Conservation (phyloP, 129 eudicot genomes). For the Tagetes patula region DNA sequence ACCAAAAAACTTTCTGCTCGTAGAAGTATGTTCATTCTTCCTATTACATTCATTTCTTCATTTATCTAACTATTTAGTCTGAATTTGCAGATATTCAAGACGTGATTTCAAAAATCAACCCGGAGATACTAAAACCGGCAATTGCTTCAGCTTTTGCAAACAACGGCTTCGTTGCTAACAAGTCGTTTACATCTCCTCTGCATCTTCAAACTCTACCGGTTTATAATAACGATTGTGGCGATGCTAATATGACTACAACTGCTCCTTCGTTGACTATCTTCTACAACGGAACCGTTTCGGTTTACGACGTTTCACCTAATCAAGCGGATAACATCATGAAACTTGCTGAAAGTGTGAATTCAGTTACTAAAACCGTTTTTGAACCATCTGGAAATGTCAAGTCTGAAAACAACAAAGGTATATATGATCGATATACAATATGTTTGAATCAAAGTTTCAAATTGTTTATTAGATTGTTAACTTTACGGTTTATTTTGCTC, state of each 20-base stretch:
- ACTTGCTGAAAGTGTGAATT: slow-evolving; percentile 37
- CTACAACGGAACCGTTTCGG: slow-evolving; percentile 61
- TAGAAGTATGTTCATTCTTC: slow-evolving; percentile 31
- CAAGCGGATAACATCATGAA: slow-evolving; percentile 50
- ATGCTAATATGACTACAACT: slow-evolving; percentile 6
- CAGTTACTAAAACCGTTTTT: slow-evolving; percentile 24
- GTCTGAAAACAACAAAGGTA: slow-evolving; percentile 35
- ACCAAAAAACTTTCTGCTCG: slow-evolving; percentile 44
- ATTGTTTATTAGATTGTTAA: background rate
- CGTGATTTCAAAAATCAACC: slow-evolving; percentile 63
- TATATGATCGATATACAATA: background rate
- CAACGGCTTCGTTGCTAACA: slow-evolving; percentile 20
- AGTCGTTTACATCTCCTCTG: slow-evolving; percentile 21
- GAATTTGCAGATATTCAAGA: slow-evolving; percentile 48
- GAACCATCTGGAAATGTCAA: slow-evolving; percentile 10
- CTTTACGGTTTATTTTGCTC: background rate
- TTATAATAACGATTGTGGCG: slow-evolving; percentile 24
- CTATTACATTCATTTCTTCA: background rate
- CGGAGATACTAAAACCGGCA: slow-evolving; percentile 58
- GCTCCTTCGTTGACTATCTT: slow-evolving; percentile 60
- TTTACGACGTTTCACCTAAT: slow-evolving; percentile 46
- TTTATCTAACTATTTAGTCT: background rate
- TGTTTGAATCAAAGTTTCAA: background rate
- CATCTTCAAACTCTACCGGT: slow-evolving; percentile 37
- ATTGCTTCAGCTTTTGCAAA: slow-evolving; percentile 41